Base-by-base conservation (phyloP, 208 protist species). In the Crithidia brevicula region DNA sequence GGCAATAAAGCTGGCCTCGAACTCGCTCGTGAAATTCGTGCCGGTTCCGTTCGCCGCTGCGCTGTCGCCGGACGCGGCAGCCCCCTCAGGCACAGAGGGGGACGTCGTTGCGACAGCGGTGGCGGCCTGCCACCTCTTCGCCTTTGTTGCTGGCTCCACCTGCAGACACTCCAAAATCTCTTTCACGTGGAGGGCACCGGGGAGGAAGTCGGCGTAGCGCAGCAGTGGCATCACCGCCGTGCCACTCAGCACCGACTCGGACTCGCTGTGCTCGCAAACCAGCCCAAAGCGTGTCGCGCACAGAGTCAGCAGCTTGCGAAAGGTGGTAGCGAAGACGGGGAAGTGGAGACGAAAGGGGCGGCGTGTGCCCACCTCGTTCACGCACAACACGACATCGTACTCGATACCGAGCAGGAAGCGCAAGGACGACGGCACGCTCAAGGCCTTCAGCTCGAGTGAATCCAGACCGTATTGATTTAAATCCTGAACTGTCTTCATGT, bases 131-230 rank as follows among this genome's bases (percentile, higher is more conserved):
- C 65, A 58, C 22, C 9, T 72, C 68, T 61, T 80, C 42, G 61
- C 66, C 73, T 71, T 76, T 7, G 50, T 64, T 4, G 53, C 67
- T 15, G 74, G 74, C 50, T 65, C 64, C 18, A 87, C 76, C 36
- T 81, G 70, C 30, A 95, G 70, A 46, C 84, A 91, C 47, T 76
- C 73, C 20, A 95, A 53, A 16, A 93, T 45, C 59, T 95, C 86
- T 27, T 86, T 78, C 20, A 89, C 68, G 64, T 86, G 77, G 20
- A 95, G 79, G 11, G 76, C 87, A 22, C 90, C 86, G 22, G 86
- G 90, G 11, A 95, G 62, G 72, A 89, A 95, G 56, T 95, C 90
- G 20, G 82, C 77, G 71, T 95, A 93, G n/a, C 85, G 86, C 51
- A 95, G 73, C 46, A 91, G 60, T 7, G 90, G 90, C 74, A 91